These are phyloP conservation scores for Saccharomyces hybrid DNA, from an alignment of 1,139 yeast genomes.

Conservation along the genomic window DNA sequence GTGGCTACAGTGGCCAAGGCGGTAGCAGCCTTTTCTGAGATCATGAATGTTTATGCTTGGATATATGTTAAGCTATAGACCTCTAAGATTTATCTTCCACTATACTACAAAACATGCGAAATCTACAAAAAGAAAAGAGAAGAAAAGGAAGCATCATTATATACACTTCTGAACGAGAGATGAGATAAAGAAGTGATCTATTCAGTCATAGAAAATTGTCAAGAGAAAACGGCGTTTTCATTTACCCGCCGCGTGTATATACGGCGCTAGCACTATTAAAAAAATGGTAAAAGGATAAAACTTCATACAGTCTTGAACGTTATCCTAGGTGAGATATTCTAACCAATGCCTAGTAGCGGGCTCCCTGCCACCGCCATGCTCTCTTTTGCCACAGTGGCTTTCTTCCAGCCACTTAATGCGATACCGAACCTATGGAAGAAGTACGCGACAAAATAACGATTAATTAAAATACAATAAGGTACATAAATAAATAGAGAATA, in stretches of 20 bases:
- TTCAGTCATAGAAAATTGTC: background rate
- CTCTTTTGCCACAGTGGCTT: no score
- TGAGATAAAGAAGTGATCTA: background rate
- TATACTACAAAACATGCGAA: background rate
- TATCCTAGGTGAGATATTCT: no score
- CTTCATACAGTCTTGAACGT: no score
- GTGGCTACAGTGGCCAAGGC: conserved; percentile 85
- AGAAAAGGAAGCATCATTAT: background rate
- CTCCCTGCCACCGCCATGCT: no score
- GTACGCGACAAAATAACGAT: background rate
- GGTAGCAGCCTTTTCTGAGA: conserved; percentile 45
- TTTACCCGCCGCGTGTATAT: background rate
- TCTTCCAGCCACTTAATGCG: no score
- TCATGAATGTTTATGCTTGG: conserved; percentile 9
- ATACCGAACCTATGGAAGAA: no score
- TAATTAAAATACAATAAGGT: background rate
- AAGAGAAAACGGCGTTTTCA: background rate
- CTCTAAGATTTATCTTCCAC: background rate
- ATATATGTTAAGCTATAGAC: background rate
- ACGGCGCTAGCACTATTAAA: background rate
- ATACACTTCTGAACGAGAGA: background rate
- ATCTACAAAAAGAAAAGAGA: background rate
- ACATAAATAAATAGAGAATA: background rate
- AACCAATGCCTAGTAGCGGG: no score
- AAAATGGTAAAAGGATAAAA: no score